Percentiles rank a stretch among this genome's conserved stretches.
These are phyloP conservation scores for Phaeosphaeriaceae sp. DNA, from an alignment of 2,329 filamentous ascomycete genomes.

Conservation along the genomic window DNA sequence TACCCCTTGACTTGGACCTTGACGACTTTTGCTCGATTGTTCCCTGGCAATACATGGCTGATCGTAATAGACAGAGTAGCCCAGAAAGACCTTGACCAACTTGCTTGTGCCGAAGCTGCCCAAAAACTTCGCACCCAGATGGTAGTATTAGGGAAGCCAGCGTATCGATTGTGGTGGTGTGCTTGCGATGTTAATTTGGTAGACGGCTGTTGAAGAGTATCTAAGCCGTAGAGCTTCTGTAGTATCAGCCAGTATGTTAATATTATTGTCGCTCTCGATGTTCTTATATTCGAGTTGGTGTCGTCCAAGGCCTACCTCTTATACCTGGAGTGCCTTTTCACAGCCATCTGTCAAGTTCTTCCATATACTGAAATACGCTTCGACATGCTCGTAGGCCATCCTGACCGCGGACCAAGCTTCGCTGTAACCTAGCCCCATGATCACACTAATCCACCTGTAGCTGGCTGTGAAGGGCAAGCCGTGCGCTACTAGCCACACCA, in stretches of 20 bases:
- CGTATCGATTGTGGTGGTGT: not conserved
- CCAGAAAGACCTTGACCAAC: not conserved
- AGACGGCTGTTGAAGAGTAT: not conserved
- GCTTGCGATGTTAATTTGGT: not conserved
- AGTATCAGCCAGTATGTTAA: not conserved
- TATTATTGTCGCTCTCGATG: not conserved
- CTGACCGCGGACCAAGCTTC: slow-evolving; percentile 7
- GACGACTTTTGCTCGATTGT: not conserved
- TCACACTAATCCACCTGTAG: slow-evolving; percentile 6
- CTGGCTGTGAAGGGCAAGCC: slow-evolving; percentile 15
- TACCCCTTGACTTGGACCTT: not conserved
- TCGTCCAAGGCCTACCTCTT: not conserved
- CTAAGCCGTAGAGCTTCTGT: not conserved
- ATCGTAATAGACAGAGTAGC: not conserved
- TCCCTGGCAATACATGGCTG: not conserved
- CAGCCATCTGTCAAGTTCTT: not conserved
- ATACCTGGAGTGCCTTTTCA: not conserved
- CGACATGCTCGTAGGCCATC: not conserved
- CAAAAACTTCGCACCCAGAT: not conserved
- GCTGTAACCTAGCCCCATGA: slow-evolving; percentile 17
- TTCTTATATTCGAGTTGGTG: not conserved
- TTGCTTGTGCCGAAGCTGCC: not conserved
- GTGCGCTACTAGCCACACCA: slow-evolving; percentile 10
- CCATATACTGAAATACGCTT: not conserved
- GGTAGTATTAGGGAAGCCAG: not conserved